Percentiles rank a stretch among this genome's conserved stretches.
Evolutionary conservation across 805 yeast species (phyloP).

Genomic region (Starmerella sp.): DNA sequence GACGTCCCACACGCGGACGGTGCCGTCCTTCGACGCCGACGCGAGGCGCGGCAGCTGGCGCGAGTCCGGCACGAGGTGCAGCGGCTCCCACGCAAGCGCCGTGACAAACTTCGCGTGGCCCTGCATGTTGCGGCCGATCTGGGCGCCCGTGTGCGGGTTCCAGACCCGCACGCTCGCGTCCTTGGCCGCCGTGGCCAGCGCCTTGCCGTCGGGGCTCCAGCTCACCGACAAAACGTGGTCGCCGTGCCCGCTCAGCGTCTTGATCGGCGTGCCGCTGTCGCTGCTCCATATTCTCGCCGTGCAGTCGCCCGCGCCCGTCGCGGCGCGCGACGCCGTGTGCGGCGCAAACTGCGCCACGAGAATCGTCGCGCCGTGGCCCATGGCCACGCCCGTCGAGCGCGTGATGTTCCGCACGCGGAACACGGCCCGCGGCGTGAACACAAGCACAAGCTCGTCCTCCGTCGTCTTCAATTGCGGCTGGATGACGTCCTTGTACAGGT

Average conservation of each 20-base stretch:
- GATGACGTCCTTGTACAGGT: constrained; percentile 66
- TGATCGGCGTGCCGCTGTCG: constrained; percentile 81
- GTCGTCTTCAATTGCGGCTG: constrained; percentile 81
- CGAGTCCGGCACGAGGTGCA: constrained; percentile 57
- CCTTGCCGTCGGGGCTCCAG: constrained; percentile 85
- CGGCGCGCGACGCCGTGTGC: constrained; percentile 68
- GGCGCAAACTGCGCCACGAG: constrained; percentile 92
- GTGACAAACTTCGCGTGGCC: constrained; percentile 91
- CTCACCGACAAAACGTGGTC: constrained; percentile 90
- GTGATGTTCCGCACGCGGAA: constrained; percentile 89
- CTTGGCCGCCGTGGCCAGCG: constrained; percentile 93
- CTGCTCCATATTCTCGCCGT: constrained; percentile 97
- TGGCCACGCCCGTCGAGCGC: constrained; percentile 78
- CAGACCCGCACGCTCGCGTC: constrained; percentile 80
- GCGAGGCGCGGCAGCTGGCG: constrained; percentile 51
- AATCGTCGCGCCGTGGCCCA: constrained; percentile 93
- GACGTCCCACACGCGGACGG: constrained; percentile 83
- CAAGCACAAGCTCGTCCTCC: constrained; percentile 83
- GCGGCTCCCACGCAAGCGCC: constrained; percentile 86
- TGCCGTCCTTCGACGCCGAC: constrained; percentile 84
- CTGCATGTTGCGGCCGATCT: constrained; percentile 50
- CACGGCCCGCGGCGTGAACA: constrained; percentile 89
- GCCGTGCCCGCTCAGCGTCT: constrained; percentile 69
- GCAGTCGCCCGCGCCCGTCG: constrained; percentile 91
- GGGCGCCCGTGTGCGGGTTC: constrained; percentile 66